A percentile compares a stretch with the other conserved stretches of the same genome.
Conservation (phyloP, 768 basidiomycete species). For the Auricularia cornea region DNA sequence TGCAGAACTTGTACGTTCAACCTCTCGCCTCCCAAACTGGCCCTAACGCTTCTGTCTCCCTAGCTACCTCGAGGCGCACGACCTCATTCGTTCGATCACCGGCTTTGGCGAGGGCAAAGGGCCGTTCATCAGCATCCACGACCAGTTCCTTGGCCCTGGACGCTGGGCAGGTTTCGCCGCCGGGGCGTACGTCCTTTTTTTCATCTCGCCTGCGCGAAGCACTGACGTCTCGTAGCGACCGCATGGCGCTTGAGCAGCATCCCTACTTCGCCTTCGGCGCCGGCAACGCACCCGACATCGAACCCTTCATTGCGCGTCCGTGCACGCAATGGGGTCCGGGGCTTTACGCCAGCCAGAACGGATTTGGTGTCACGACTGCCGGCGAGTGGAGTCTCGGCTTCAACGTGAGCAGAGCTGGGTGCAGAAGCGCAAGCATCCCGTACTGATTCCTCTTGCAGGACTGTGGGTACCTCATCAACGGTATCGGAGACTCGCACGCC, state of each 20-base stretch:
- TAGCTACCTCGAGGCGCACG: slow-evolving; percentile 39
- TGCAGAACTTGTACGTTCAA: not conserved
- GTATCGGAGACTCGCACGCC: slow-evolving; percentile 67
- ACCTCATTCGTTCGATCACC: slow-evolving; percentile 67
- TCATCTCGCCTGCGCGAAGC: not conserved
- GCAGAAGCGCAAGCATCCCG: no score
- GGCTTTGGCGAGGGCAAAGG: slow-evolving; percentile 60
- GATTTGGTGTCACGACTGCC: slow-evolving; percentile 62
- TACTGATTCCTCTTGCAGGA: slow-evolving; percentile 26
- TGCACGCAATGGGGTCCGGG: slow-evolving; percentile 29
- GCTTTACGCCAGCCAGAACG: slow-evolving; percentile 33
- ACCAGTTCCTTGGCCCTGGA: slow-evolving; percentile 48
- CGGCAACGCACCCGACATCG: slow-evolving; percentile 25
- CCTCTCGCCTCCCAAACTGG: not conserved
- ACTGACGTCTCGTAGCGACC: slow-evolving; percentile 45
- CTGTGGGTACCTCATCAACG: slow-evolving; percentile 71
- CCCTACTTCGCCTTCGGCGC: slow-evolving; percentile 56
- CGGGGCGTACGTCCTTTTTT: slow-evolving; percentile 32
- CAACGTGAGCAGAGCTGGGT: slow-evolving; percentile 27
- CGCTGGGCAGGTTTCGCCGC: slow-evolving; percentile 50
- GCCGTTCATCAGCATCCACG: slow-evolving; percentile 52
- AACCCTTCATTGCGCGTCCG: slow-evolving; percentile 28
- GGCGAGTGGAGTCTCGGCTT: slow-evolving; percentile 70
- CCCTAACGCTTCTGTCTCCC: slow-evolving; percentile 4
- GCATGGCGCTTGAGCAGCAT: slow-evolving; percentile 56